Evolutionary conservation across 2,329 filamentous ascomycete species (phyloP).

Genomic region (Mariannaea sp.): DNA sequence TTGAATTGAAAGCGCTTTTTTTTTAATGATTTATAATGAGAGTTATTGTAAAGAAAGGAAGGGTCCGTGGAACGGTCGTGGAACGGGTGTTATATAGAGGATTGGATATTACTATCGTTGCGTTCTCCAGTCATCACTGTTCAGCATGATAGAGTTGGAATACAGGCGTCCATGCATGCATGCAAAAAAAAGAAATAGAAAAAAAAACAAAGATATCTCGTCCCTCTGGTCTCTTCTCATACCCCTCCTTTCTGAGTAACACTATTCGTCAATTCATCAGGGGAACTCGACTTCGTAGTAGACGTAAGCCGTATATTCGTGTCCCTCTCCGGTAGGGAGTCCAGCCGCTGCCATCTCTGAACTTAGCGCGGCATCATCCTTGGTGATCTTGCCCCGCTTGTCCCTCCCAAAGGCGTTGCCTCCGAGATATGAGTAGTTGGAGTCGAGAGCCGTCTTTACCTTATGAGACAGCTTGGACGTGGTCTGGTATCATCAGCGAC

Average conservation of each 20-base stretch:
- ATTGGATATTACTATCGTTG: slow-evolving; percentile 37
- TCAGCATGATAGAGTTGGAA: slow-evolving; percentile 36
- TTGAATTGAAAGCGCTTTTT: slow-evolving; percentile 1
- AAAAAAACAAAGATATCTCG: too few species aligned
- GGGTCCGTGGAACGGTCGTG: slow-evolving; percentile 4
- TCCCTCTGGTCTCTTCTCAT: slow-evolving; percentile 19
- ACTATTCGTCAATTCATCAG: slow-evolving; percentile 27
- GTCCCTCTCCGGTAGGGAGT: slow-evolving; percentile 68
- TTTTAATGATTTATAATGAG: slow-evolving; percentile 6
- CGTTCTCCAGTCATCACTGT: slow-evolving; percentile 30
- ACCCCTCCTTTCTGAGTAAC: slow-evolving; percentile 1
- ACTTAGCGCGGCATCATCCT: slow-evolving; percentile 80
- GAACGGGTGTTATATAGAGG: slow-evolving; percentile 25
- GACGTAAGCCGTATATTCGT: slow-evolving; percentile 94
- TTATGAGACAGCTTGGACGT: slow-evolving; percentile 82
- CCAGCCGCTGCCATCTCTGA: slow-evolving; percentile 84
- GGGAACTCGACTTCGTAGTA: slow-evolving; percentile 93
- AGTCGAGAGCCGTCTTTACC: slow-evolving; percentile 77
- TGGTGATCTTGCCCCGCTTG: slow-evolving; percentile 89
- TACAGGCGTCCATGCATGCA: slow-evolving; percentile 39
- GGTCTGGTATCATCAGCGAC: slow-evolving; percentile 60
- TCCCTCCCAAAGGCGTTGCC: slow-evolving; percentile 93
- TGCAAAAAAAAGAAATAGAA: too few species aligned
- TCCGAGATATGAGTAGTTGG: slow-evolving; percentile 86
- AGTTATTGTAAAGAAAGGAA: slow-evolving; percentile 20